A percentile compares a stretch with the other conserved stretches of the same genome.
Evolutionary conservation across 2,329 filamentous ascomycete species (phyloP).

Genomic region (Fusarium sp.): DNA sequence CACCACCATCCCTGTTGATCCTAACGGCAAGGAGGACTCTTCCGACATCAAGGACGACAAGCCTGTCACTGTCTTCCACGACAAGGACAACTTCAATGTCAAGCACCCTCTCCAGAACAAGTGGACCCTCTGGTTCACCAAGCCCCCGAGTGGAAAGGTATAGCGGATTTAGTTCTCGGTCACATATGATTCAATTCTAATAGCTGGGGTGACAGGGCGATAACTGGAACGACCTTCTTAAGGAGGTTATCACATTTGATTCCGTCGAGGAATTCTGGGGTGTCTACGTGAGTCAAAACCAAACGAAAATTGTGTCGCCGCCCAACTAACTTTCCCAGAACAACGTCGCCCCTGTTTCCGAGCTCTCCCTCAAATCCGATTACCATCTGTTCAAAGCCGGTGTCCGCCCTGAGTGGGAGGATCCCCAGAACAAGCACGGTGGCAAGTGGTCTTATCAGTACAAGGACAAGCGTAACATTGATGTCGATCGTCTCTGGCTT

Average conservation of each 20-base stretch:
- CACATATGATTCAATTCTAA: constrained; percentile 26
- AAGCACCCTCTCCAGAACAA: constrained; percentile 98
- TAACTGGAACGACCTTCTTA: constrained; percentile 98
- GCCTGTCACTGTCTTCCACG: constrained; percentile 95
- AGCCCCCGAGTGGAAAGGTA: constrained; percentile 96
- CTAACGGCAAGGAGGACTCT: constrained; percentile 71
- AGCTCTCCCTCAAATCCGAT: constrained; percentile 97
- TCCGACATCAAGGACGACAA: constrained; percentile 70
- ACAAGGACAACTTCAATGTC: constrained; percentile 99
- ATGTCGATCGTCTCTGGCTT: constrained; percentile 96
- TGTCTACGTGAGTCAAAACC: constrained; percentile 83
- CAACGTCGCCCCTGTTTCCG: constrained; percentile 97
- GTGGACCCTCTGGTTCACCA: constrained; percentile 99
- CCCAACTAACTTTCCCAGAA: constrained; percentile 73
- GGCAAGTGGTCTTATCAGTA: constrained; percentile 99
- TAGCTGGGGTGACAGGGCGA: constrained; percentile 76
- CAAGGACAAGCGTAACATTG: constrained; percentile 93
- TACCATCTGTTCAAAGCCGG: constrained; percentile 99
- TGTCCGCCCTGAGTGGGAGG: constrained; percentile 98
- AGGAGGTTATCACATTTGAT: constrained; percentile 98
- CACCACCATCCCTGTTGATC: constrained; percentile 78
- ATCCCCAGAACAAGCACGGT: constrained; percentile 98
- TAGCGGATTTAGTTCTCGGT: constrained; percentile 41
- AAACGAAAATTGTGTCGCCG: constrained; percentile 4
- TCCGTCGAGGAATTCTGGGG: constrained; percentile 99